Percentiles rank a stretch among this genome's conserved stretches.
Conservation (phyloP, 306 rosid species). For the Rubus parviflorus region DNA sequence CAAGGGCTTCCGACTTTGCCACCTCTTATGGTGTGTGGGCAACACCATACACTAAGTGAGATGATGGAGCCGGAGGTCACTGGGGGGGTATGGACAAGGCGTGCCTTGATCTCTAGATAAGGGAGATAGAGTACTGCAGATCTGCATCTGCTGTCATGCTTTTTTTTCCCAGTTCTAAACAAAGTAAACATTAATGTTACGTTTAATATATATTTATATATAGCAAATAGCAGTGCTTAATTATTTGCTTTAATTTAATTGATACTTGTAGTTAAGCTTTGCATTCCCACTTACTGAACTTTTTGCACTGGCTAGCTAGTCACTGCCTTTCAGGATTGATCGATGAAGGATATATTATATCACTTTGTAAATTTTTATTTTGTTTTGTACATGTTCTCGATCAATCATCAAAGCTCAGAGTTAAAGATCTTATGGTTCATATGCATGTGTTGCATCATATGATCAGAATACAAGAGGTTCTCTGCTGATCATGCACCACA, state of each 20-base stretch:
- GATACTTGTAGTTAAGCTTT: neutral
- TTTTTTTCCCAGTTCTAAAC: neutral
- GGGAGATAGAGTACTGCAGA: neutral
- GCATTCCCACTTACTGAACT: neutral
- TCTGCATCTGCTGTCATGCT: neutral
- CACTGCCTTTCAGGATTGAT: too few species aligned
- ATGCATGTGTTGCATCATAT: too few species aligned
- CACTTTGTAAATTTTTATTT: neutral
- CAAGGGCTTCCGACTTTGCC: constrained; percentile 42
- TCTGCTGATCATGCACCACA: neutral
- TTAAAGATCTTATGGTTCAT: neutral
- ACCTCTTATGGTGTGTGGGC: neutral
- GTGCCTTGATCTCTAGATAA: constrained; percentile 19
- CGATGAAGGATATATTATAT: too few species aligned
- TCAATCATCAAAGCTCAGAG: neutral
- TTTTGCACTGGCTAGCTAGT: neutral
- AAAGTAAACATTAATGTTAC: too few species aligned
- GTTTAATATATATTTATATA: too few species aligned
- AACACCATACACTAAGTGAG: neutral
- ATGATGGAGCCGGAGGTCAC: constrained; percentile 23
- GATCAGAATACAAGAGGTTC: neutral
- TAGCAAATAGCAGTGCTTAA: neutral
- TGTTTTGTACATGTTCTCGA: too few species aligned
- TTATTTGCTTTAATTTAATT: neutral
- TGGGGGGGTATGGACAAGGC: constrained; percentile 32